Evolutionary conservation across 371 early-diverging fungal species (phyloP).

Genomic region (Mortierella sp.): DNA sequence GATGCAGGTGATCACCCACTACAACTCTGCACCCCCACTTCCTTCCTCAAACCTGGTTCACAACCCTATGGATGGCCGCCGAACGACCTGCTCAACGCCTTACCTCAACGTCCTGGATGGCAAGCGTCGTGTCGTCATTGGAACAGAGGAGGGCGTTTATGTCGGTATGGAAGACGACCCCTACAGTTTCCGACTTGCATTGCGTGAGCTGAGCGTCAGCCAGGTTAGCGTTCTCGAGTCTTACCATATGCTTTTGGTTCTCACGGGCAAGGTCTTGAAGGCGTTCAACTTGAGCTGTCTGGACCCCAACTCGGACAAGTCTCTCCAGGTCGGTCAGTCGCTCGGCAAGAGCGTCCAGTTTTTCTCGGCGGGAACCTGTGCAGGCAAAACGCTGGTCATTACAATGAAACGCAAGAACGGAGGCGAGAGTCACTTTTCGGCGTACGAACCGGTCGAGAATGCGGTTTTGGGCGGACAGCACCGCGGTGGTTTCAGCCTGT

Average conservation of each 20-base stretch:
- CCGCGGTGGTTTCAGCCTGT: constrained; percentile 45
- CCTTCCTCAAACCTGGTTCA: constrained; percentile 33
- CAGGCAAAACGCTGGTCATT: constrained; percentile 57
- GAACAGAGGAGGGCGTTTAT: constrained; percentile 90
- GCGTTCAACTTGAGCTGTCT: constrained; percentile 82
- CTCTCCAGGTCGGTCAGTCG: constrained; percentile 72
- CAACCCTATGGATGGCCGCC: constrained; percentile 60
- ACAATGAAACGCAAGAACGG: constrained; percentile 55
- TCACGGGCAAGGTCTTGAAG: constrained; percentile 75
- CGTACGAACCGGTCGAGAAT: constrained; percentile 54
- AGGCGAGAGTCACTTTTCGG: constrained; percentile 54
- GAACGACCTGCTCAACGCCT: constrained; percentile 81
- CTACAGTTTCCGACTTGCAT: constrained; percentile 63
- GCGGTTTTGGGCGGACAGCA: constrained; percentile 47
- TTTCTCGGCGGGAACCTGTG: constrained; percentile 80
- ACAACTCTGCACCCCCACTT: constrained; percentile 59
- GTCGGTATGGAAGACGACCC: constrained; percentile 63
- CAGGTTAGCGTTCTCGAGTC: constrained; percentile 89
- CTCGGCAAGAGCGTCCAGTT: constrained; percentile 85
- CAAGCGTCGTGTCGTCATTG: constrained; percentile 80
- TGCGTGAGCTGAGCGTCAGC: constrained; percentile 81
- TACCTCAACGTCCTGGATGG: constrained; percentile 71
- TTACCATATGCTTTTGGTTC: constrained; percentile 80
- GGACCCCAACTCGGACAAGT: constrained; percentile 63
- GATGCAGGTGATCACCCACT: constrained; percentile 63